phyloP scores from a whole-genome alignment of 306 rosid species.

The Fragaria ananassa region DNA sequence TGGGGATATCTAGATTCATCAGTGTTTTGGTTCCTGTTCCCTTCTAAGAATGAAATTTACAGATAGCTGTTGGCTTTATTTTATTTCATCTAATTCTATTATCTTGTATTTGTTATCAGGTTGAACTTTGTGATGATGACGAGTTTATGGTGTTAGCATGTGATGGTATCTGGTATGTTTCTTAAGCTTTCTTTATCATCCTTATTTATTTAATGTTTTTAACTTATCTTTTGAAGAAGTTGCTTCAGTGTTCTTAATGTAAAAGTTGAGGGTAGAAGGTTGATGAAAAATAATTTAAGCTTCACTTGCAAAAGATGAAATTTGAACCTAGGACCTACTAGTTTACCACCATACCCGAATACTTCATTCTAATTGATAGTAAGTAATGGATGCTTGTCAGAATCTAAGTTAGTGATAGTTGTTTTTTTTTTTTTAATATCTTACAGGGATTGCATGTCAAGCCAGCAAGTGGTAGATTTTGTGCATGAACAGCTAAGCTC shows the following conservation, averaged over 20 bases:
- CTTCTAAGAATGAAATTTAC: neutral
- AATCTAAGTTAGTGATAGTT: neutral
- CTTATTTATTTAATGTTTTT: neutral
- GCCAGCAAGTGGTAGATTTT: conserved; percentile 88
- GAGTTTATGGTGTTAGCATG: conserved; percentile 75
- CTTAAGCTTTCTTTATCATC: conserved; percentile 11
- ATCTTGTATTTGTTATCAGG: conserved; percentile 33
- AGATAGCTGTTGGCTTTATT: conserved; percentile 1
- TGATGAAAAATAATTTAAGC: neutral
- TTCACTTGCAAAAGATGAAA: neutral
- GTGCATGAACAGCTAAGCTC: conserved; percentile 59
- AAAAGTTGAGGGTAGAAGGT: neutral
- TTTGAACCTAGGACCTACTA: neutral
- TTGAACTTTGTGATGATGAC: conserved; percentile 87
- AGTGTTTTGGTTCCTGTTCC: neutral
- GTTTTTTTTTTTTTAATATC: conserved; percentile 26
- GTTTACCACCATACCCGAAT: neutral
- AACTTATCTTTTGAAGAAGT: neutral
- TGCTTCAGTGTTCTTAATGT: neutral
- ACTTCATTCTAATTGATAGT: neutral
- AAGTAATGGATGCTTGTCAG: neutral
- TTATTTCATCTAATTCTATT: neutral
- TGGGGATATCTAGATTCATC: neutral
- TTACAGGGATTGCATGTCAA: conserved; percentile 96
- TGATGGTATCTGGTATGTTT: conserved; percentile 91